Percentiles rank a stretch among this genome's conserved stretches.
phyloP scores from a whole-genome alignment of 192 early-diverging fungal species.

The Linnemannia zychae region DNA sequence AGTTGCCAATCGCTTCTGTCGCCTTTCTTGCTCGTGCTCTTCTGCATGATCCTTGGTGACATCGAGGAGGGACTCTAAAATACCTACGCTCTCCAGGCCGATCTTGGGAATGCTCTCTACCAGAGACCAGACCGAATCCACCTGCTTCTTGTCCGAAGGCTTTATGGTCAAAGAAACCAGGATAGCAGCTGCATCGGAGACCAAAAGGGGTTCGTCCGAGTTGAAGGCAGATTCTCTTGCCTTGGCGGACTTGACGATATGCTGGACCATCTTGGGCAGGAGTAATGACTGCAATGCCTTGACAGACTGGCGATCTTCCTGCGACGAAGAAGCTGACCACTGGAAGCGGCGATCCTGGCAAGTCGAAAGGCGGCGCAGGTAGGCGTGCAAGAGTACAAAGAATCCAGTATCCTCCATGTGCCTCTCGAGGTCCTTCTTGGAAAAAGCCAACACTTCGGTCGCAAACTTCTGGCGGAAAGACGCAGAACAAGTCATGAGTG shows the following conservation, averaged over 20 bases:
- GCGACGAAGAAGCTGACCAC: conserved; percentile 38
- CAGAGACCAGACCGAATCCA: conserved; percentile 23
- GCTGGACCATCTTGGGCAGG: conserved; percentile 23
- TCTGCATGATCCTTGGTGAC: conserved; percentile 14
- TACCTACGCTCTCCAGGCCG: conserved; percentile 32
- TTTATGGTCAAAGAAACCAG: conserved; percentile 28
- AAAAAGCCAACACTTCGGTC: not conserved
- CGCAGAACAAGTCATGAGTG: conserved; percentile 22
- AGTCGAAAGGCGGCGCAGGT: conserved; percentile 25
- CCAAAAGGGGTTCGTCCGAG: conserved; percentile 7
- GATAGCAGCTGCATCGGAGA: conserved; percentile 30
- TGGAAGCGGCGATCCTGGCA: not conserved
- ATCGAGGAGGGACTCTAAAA: conserved; percentile 28
- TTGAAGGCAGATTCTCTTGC: not conserved
- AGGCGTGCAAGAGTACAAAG: conserved; percentile 36
- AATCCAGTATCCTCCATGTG: conserved; percentile 23
- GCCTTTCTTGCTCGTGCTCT: conserved; percentile 15
- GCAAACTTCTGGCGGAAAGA: conserved; percentile 31
- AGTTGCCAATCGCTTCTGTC: conserved; percentile 30
- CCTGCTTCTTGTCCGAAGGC: conserved; percentile 16
- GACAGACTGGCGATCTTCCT: conserved; percentile 38
- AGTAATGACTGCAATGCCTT: conserved; percentile 17
- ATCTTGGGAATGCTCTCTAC: conserved; percentile 36
- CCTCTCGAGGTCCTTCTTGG: not conserved
- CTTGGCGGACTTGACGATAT: conserved; percentile 7